Evolutionary conservation across 441 rosid species (phyloP).

Genomic region (Biscutella laevigata): DNA sequence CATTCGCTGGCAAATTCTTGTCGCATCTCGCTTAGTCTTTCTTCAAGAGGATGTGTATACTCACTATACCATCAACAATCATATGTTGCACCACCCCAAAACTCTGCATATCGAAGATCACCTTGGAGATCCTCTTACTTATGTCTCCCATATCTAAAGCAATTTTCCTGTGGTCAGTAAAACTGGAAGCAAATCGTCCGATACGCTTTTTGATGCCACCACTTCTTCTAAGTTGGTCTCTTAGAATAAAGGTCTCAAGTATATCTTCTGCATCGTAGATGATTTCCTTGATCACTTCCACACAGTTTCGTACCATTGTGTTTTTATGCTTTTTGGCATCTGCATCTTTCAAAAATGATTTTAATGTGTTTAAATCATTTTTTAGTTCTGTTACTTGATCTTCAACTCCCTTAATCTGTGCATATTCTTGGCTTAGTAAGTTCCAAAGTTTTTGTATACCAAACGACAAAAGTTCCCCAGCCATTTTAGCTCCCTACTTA

Average conservation of each 20-base stretch:
- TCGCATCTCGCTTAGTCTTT: not conserved
- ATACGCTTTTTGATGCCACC: no score
- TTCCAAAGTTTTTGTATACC: constrained; percentile 18
- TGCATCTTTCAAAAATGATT: no score
- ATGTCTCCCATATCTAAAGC: not conserved
- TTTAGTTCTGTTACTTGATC: constrained; percentile 12
- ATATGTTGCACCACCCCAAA: not conserved
- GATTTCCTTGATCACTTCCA: no score
- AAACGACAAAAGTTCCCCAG: constrained; percentile 3
- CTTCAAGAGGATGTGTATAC: not conserved
- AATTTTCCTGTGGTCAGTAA: not conserved
- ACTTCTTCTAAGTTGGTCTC: no score
- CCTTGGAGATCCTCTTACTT: not conserved
- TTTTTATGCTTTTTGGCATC: no score
- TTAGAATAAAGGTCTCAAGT: no score
- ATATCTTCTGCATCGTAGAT: no score
- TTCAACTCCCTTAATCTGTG: constrained; percentile 4
- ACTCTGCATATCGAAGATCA: not conserved
- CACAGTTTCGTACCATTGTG: no score
- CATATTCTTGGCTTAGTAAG: not conserved
- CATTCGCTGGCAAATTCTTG: not conserved
- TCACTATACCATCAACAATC: not conserved
- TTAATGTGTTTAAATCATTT: not conserved
- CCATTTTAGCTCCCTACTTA: not conserved
- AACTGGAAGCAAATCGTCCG: no score